Evolutionary conservation across 2,329 filamentous ascomycete genomes (phyloP).

Genomic region (Stromatinia cepivora): DNA sequence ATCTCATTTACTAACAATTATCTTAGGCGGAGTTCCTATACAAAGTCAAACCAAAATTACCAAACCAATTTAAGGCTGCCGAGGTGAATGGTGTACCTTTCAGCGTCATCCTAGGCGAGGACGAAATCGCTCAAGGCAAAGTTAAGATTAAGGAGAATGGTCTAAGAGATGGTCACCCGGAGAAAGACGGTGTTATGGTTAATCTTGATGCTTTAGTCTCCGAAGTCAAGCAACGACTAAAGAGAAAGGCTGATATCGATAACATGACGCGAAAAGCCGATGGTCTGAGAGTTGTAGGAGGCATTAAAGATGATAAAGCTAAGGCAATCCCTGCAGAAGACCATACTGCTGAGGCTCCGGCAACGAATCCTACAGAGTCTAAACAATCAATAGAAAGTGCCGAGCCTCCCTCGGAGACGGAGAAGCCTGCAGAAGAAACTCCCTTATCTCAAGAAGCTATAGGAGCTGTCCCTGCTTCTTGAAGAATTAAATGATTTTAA

Average conservation of each 20-base stretch:
- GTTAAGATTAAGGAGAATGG: slow-evolving; percentile 87
- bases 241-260: slow-evolving; percentile 40
- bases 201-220: slow-evolving; percentile 60
- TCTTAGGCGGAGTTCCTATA: slow-evolving; percentile 75
- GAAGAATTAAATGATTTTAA: slow-evolving; percentile 16
- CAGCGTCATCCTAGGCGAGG: slow-evolving; percentile 85
- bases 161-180: slow-evolving; percentile 76
- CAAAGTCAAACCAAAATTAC: slow-evolving; percentile 88
- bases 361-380: slow-evolving; percentile 1
- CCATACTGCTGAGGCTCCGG: background rate
- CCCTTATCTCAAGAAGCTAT: slow-evolving; percentile 31
- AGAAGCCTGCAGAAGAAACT: slow-evolving; percentile 22
- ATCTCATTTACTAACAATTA: background rate
- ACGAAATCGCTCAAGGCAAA: slow-evolving; percentile 80
- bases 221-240: slow-evolving; percentile 59
- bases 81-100: slow-evolving; percentile 79
- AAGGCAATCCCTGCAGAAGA: slow-evolving; percentile 28
- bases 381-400: slow-evolving; percentile 2
- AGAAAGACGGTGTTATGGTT: slow-evolving; percentile 84
- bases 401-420: background rate
- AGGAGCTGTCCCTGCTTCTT: slow-evolving; percentile 35
- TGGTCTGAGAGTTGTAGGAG: slow-evolving; percentile 39
- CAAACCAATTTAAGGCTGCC: slow-evolving; percentile 87
- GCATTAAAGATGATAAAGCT: slow-evolving; percentile 32
- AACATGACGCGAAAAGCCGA: slow-evolving; percentile 35